Evolutionary conservation across 2,329 filamentous ascomycete species (phyloP), one percentile per base, ranked within the genome.

Genomic region (Berkeleyomyces rouxiae): DNA sequence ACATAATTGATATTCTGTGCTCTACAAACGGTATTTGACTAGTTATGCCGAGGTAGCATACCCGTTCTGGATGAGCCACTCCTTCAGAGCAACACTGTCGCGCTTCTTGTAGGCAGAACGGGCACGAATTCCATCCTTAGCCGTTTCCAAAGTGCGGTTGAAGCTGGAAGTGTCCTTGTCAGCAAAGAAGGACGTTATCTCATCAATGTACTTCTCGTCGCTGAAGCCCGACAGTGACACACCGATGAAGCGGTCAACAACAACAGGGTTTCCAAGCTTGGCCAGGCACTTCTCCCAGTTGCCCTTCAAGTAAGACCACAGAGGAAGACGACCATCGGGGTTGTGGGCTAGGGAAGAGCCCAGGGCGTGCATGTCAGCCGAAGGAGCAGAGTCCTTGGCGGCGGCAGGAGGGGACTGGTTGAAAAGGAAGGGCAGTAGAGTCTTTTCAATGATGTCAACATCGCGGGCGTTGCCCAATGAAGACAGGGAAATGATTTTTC

Each of bases 231-330:
- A 83, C 67, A 99, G 76, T 53, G 84, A 84, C 67, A 87, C 78
- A 68, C 88, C 85, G 68, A 99, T 76, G 74, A 95, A 96, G 58
- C 92, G 85, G 74, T 99, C 92, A 13, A 96, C 78, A 2, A 96
- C 83, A 39, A 96, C 86, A 66, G 90, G 87, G 75, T 96, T 96
- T 49, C 71, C 84, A 62, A 97, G 79, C 72, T 86, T 87, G 65
- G 82, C 76, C 61, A 85, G 80, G 53, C 95, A 81, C 43, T 80
- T 77, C 39, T 82, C 78, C 88, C 92, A 99, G 75, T 96, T 86
- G 51, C 81, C 78, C 74, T 91, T 89, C 70, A 96, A 81, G 74
- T 87, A 96, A 61, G 85, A 77, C 93, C 93, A 99, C 64, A 95
- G 82, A 53, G 85, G 77, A 53, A 79, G 75, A n/a, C 91, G 86